Evolutionary conservation across 2,329 filamentous ascomycete species (phyloP).

Genomic region (Parafenestella ontariensis): DNA sequence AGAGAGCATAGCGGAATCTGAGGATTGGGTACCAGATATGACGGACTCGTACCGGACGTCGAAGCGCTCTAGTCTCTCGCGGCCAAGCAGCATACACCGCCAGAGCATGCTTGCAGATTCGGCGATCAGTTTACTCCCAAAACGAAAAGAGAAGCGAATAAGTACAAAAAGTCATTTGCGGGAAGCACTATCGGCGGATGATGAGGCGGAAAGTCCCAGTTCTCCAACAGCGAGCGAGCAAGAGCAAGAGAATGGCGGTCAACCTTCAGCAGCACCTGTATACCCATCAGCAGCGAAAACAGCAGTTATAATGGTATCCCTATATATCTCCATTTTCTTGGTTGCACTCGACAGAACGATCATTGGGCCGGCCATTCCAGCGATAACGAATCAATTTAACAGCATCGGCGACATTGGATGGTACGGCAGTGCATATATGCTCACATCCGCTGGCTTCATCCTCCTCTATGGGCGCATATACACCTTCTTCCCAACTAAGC

Average conservation of each 20-base stretch:
- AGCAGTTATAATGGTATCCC: constrained; percentile 36
- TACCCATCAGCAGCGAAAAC: constrained; percentile 36
- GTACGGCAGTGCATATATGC: constrained; percentile 52
- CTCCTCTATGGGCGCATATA: constrained; percentile 56
- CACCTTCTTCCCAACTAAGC: constrained; percentile 58
- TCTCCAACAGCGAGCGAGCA: constrained; percentile 1
- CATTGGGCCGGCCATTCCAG: constrained; percentile 54
- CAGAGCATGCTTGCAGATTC: constrained; percentile 16
- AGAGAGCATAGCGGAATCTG: constrained; percentile 1
- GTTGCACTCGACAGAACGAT: constrained; percentile 53
- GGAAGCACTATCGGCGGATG: constrained; percentile 10
- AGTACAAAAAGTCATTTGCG: constrained; percentile 18
- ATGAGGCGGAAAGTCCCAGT: neutral
- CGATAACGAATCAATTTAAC: constrained; percentile 55
- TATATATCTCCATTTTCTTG: constrained; percentile 44
- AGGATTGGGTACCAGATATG: constrained; percentile 14
- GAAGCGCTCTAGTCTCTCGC: constrained; percentile 16
- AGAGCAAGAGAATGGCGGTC: neutral
- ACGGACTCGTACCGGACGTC: constrained; percentile 15
- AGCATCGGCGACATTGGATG: constrained; percentile 53
- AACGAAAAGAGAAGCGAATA: constrained; percentile 8
- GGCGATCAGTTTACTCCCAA: constrained; percentile 10
- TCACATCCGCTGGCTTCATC: constrained; percentile 50
- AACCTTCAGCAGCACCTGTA: neutral
- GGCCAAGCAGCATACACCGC: constrained; percentile 8